Conservation (phyloP, 2,329 filamentous ascomycete species). For the Tolypocladium sp. region DNA sequence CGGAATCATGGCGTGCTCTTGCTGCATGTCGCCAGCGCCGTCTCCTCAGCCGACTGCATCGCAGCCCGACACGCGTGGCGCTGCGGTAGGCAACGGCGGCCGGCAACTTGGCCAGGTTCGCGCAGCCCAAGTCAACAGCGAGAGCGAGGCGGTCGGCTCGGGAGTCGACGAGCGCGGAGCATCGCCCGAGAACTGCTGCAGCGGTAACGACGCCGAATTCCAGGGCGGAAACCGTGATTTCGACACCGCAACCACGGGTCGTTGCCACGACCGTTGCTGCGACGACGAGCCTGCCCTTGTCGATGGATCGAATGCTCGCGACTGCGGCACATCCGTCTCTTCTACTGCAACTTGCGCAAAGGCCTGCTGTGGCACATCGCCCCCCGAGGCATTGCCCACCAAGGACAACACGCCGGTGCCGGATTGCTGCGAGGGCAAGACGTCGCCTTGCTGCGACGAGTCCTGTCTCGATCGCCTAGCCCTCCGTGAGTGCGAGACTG, state of each 20-base stretch:
- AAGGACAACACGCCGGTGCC: not conserved
- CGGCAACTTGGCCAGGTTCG: not conserved
- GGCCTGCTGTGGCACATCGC: not conserved
- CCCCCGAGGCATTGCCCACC: not conserved
- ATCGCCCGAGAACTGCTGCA: not conserved
- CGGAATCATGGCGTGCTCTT: not conserved
- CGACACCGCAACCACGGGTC: not conserved
- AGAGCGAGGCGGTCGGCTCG: no score
- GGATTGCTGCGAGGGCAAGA: conserved; percentile 32
- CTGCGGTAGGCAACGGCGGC: not conserved
- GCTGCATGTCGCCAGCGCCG: not conserved
- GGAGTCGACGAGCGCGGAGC: no score
- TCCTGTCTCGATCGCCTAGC: conserved; percentile 35
- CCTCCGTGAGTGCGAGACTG: conserved; percentile 25
- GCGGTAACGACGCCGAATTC: no score
- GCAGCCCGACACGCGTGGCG: not conserved
- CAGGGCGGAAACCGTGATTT: not conserved
- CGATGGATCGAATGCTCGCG: not conserved
- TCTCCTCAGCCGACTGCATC: not conserved
- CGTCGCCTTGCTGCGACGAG: conserved; percentile 29
- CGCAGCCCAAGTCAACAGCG: no score
- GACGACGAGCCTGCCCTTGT: not conserved
- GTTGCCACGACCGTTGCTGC: not conserved
- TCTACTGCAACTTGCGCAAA: not conserved
- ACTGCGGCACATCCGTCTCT: not conserved